Evolutionary conservation across 768 basidiomycete species (phyloP), one percentile per base, ranked within the genome.

Genomic region (Phylloporus arenicola): DNA sequence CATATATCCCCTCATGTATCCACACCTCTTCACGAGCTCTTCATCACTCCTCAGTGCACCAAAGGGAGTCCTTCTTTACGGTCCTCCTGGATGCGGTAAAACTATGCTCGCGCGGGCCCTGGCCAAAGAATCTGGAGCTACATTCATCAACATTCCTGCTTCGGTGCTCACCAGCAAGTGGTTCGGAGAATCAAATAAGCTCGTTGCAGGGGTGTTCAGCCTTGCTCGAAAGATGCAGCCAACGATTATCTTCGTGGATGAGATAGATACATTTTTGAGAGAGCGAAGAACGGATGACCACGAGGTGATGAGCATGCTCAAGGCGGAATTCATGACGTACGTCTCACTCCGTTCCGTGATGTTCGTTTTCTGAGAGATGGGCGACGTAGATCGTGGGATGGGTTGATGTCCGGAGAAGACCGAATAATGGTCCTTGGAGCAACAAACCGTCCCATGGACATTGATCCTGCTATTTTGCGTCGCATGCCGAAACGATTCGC

Each of bases 51-150:
- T 96, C 53, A 81, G 83, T 6, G 91, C 96, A 5, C 96, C 96
- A 0, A 97, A 97, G 65, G 96, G 96, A 12, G 95, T 97, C 9
- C 77, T 98, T 16, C 79, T 99, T 17, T 95, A 90, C 59, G 96
- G 96, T 0, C 96, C 94, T 37, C 96, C 96, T 1, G 95, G 96
- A 6, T 99, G 96, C 57, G 96, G 96, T 22, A 99, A 99, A 74
- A 98, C 96, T 1, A 94, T 99, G 92, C 78, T 99, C n/a, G 96
- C 96, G 1, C 95, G 95, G 65, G 95, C 95, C 2, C 78, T 99
- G 8, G 96, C 96, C 12, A 96, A 95, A 65, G 94, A 99, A 73
- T 92, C 88, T 3, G 90, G 92, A 16, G 96, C 96, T 7, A 95
- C 93, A 0, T 99, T 99, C 64, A 95, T 97, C 72, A 91, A 91